phyloP scores from a whole-genome alignment of 1,284 basidiomycete species.

The Tilletia walkeri region DNA sequence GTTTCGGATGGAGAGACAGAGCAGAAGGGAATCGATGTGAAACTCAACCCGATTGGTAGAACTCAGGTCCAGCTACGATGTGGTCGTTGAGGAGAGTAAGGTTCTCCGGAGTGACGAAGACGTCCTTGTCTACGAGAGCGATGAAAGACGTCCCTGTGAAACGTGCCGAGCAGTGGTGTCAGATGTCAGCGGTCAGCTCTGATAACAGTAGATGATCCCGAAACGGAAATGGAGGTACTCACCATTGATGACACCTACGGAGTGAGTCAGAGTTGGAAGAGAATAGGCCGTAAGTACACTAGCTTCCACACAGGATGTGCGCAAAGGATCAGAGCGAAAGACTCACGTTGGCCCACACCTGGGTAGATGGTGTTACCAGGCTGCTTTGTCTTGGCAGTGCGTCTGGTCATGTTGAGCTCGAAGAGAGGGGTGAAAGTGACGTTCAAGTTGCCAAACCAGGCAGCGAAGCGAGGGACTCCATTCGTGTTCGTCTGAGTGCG shows the following conservation, averaged over 20 bases:
- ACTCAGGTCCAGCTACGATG: conserved; percentile 39
- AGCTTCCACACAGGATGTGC: too few relatives aligned
- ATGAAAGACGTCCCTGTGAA: conserved; percentile 34
- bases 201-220: background rate
- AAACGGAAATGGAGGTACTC: background rate
- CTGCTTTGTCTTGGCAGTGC: conserved; percentile 38
- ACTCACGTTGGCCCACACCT: conserved; percentile 18
- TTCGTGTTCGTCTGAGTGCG: conserved; percentile 33
- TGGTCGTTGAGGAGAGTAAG: conserved; percentile 37
- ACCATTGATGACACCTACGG: conserved; percentile 12
- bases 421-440: conserved; percentile 40
- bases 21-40: background rate
- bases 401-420: conserved; percentile 32
- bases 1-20: too few relatives aligned
- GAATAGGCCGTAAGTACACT: too few relatives aligned
- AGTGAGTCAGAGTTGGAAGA: too few relatives aligned
- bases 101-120: conserved; percentile 36
- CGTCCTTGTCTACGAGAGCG: conserved; percentile 31
- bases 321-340: background rate
- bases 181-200: too few relatives aligned
- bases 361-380: conserved; percentile 31
- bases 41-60: conserved; percentile 42
- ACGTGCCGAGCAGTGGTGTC: too few relatives aligned
- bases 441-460: conserved; percentile 41
- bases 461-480: conserved; percentile 35